These are phyloP conservation scores for Danielia reshetovae DNA, from an alignment of 805 yeast genomes.

Conservation along the genomic window DNA sequence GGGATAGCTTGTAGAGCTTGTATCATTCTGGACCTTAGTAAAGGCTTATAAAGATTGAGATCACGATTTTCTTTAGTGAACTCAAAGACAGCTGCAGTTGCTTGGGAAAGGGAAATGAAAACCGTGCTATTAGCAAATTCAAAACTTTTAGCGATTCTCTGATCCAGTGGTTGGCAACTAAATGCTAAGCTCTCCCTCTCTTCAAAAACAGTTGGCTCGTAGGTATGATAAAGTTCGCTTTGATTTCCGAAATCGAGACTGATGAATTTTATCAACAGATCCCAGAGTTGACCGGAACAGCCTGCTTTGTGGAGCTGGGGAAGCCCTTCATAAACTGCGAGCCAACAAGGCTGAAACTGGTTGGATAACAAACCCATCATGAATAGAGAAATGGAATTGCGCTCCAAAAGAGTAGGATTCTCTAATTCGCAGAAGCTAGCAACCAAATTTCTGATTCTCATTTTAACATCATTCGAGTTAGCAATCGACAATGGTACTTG, in stretches of 20 bases:
- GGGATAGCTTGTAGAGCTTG: constrained; percentile 59
- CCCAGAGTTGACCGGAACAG: constrained; percentile 52
- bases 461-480: constrained; percentile 69
- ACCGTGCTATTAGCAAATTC: constrained; percentile 19
- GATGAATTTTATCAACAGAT: constrained; percentile 37
- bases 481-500: constrained; percentile 65
- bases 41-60: constrained; percentile 35
- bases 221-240: constrained; percentile 9
- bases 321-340: constrained; percentile 61
- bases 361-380: constrained; percentile 64
- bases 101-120: constrained; percentile 27
- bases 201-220: constrained; percentile 4
- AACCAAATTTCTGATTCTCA: constrained; percentile 49
- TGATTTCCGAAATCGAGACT: constrained; percentile 20
- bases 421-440: constrained; percentile 19
- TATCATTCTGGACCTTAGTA: constrained; percentile 53
- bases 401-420: constrained; percentile 13
- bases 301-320: constrained; percentile 35
- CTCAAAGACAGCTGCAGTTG: constrained; percentile 35
- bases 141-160: constrained; percentile 42
- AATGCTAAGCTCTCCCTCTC: constrained; percentile 9
- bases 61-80: constrained; percentile 34
- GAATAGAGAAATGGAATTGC: constrained; percentile 30
- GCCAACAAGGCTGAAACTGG: constrained; percentile 84
- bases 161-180: constrained; percentile 43